Evolutionary conservation across 78 protist genomes (phyloP).

Genomic region (Dictyostelium citrinum): DNA sequence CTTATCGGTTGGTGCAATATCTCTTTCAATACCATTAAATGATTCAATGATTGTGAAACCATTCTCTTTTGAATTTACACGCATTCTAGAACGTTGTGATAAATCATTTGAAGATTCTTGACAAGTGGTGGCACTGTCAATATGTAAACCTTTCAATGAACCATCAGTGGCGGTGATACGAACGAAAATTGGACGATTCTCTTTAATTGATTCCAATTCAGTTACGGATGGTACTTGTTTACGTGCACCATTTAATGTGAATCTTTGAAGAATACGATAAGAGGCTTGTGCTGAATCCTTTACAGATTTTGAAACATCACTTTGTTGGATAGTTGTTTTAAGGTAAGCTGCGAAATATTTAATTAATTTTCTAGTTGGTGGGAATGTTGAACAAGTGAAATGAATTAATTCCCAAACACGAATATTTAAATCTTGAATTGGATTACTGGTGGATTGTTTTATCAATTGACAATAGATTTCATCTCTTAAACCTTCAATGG

Average conservation of each 20-base stretch:
- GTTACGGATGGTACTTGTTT: slow-evolving; percentile 60
- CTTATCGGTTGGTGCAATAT: slow-evolving; percentile 46
- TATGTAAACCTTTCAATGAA: slow-evolving; percentile 19
- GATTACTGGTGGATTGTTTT: slow-evolving; percentile 69
- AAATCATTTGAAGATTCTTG: slow-evolving; percentile 38
- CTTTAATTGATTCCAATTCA: slow-evolving; percentile 66
- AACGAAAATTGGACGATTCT: slow-evolving; percentile 61
- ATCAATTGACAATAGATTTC: slow-evolving; percentile 76
- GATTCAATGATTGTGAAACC: slow-evolving; percentile 68
- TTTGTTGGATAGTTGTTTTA: slow-evolving; percentile 15
- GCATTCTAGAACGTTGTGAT: slow-evolving; percentile 25
- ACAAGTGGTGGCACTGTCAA: slow-evolving; percentile 75
- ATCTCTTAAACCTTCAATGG: slow-evolving; percentile 58
- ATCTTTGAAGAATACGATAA: slow-evolving; percentile 35
- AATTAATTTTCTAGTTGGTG: slow-evolving; percentile 42
- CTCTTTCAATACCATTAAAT: slow-evolving; percentile 67
- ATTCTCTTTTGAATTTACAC: slow-evolving; percentile 1
- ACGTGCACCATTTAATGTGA: slow-evolving; percentile 12
- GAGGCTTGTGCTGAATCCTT: slow-evolving; percentile 50
- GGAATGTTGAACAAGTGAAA: slow-evolving; percentile 46
- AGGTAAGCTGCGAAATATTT: slow-evolving; percentile 48
- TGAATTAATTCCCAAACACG: slow-evolving; percentile 78
- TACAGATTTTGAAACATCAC: slow-evolving; percentile 17
- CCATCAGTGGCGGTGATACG: slow-evolving; percentile 57
- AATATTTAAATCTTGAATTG: slow-evolving; percentile 39